Evolutionary conservation across 202 grass and related monocot species (phyloP), one percentile per base, ranked within the genome.

Genomic region (Cymbopogon flexuosus): DNA sequence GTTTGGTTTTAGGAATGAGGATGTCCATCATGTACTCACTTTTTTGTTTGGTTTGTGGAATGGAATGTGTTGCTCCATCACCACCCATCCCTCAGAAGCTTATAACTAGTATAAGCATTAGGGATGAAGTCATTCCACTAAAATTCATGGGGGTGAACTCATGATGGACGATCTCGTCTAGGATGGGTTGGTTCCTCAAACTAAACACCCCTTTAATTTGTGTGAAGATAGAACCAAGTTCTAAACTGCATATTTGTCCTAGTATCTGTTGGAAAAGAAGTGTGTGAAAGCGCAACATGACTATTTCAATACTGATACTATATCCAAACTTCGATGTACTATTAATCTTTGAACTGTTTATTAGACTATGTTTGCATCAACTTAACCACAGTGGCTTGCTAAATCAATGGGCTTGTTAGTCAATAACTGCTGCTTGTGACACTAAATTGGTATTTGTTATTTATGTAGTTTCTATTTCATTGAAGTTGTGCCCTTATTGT

Each of bases 221-320:
- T 51, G 15, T 56, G 51, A 21, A 76, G 68, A 76, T 58, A 15
- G n/a, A 78, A 23, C 37, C 12, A 65, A 56, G 34, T 64, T 29
- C 59, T 75, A n/a, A 14, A 80, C 21, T 78, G 66, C 30, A 5
- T 46, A 23, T 24, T 75, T 86, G 16, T 23, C 29, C 36, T 68
- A 59, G 29, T 69, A 61, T 61, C 34, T 68, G 49, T 62, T 19
- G 22, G 31, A 51, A 30, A 68, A 33, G n/a, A 13, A 13, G n/a
- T 56, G 14, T n/a, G n/a, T 47, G 18, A 57, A 10, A 13, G 4
- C 10, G 6, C 62, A 65, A 36, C 35, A n/a, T 40, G 13, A 5
- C 5, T 68, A 8, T 51, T 61, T 33, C 8, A 82, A 70, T 76
- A 67, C 30, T 68, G 15, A 8, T 19, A 15, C 43, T 24, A 15